These are phyloP conservation scores for Aspergillus sp. DNA, from an alignment of 2,329 filamentous ascomycete species.

Conservation along the genomic window DNA sequence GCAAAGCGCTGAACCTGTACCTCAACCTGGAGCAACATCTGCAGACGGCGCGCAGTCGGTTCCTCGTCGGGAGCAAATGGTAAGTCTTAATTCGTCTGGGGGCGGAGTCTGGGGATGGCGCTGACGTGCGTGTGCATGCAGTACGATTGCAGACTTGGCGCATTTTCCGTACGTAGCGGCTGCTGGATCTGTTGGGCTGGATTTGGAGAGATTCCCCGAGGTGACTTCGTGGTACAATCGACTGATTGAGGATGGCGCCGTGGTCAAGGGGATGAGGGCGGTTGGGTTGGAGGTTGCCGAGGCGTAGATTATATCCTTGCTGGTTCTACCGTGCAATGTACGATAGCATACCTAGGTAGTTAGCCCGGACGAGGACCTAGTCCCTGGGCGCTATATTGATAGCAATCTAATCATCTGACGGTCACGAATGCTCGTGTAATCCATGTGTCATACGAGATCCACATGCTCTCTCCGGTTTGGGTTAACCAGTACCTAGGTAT, in stretches of 20 bases:
- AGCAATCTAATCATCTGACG: not conserved
- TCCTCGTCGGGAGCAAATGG: constrained; percentile 13
- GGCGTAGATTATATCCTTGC: not conserved
- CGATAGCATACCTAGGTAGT: too few relatives aligned
- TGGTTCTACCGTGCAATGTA: too few relatives aligned
- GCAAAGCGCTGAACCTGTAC: constrained; percentile 10
- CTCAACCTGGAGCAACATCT: constrained; percentile 11
- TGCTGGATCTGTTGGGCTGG: constrained; percentile 3
- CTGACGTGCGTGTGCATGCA: not conserved
- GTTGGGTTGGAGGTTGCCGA: not conserved
- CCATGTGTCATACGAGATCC: not conserved
- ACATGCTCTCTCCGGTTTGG: not conserved
- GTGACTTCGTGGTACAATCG: constrained; percentile 15
- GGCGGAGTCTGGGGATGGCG: not conserved
- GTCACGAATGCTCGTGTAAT: not conserved
- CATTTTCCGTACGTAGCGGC: constrained; percentile 11
- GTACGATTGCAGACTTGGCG: constrained; percentile 12
- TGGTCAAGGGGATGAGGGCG: constrained; percentile 8
- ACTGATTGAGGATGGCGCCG: not conserved
- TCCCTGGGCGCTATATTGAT: not conserved
- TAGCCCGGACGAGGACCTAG: too few relatives aligned
- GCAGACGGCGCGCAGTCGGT: constrained; percentile 3
- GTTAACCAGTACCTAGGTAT: not conserved
- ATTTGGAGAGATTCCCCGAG: constrained; percentile 13
- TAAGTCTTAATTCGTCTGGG: not conserved